Evolutionary conservation across 192 early-diverging fungal genomes (phyloP).

Genomic region (Coemansia biformis): DNA sequence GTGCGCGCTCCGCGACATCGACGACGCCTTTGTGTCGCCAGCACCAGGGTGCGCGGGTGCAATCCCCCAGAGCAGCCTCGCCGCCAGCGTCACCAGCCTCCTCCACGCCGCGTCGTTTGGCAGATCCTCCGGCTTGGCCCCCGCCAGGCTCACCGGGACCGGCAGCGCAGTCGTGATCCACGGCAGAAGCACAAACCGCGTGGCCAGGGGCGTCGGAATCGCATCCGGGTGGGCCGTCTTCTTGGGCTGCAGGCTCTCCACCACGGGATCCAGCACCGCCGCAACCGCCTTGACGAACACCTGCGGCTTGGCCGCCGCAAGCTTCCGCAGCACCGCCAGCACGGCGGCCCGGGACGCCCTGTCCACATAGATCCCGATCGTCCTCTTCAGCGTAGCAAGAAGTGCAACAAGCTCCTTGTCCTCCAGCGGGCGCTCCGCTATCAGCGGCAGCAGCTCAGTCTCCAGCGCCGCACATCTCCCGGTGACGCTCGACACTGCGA

Average conservation of each 20-base stretch:
- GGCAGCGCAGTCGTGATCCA: slow-evolving; percentile 58
- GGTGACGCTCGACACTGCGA: slow-evolving; percentile 53
- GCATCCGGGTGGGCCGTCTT: slow-evolving; percentile 24
- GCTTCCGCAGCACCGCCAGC: slow-evolving; percentile 53
- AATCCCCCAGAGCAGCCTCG: slow-evolving; percentile 54
- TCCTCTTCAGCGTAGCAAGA: slow-evolving; percentile 53
- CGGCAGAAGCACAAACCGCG: slow-evolving; percentile 58
- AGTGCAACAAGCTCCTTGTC: slow-evolving; percentile 37
- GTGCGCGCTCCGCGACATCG: slow-evolving; percentile 36
- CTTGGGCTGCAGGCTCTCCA: slow-evolving; percentile 46
- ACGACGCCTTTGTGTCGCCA: slow-evolving; percentile 15
- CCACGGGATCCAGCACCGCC: slow-evolving; percentile 34
- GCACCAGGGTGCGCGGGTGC: slow-evolving; percentile 35
- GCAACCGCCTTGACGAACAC: slow-evolving; percentile 56
- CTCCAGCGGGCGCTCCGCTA: slow-evolving; percentile 24
- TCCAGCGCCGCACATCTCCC: slow-evolving; percentile 51
- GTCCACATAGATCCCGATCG: slow-evolving; percentile 66
- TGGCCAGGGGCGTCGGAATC: slow-evolving; percentile 51
- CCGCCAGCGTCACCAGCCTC: slow-evolving; percentile 51
- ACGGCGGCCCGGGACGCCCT: slow-evolving; percentile 58
- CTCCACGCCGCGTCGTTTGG: slow-evolving; percentile 48
- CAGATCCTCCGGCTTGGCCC: slow-evolving; percentile 49
- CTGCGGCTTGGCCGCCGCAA: slow-evolving; percentile 49
- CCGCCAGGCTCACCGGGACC: slow-evolving; percentile 14
- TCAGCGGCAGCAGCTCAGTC: slow-evolving; percentile 32